phyloP scores from a whole-genome alignment of 2,329 filamentous ascomycete genomes.

The Xylariaceae sp. region DNA sequence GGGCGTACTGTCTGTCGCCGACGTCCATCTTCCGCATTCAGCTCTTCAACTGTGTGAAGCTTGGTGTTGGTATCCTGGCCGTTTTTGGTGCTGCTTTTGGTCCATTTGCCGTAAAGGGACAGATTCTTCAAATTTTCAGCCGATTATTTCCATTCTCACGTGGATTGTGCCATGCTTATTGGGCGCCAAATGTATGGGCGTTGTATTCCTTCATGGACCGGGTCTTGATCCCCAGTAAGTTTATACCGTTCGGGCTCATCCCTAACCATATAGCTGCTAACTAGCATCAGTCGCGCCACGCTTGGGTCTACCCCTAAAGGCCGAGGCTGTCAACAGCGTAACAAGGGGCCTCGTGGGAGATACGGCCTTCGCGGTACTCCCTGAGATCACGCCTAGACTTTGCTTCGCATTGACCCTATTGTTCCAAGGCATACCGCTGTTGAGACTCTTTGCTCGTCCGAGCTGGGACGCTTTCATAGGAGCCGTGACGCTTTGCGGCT shows the following conservation, averaged over 20 bases:
- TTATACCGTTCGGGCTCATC: neutral
- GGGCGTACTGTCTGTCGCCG: slow-evolving; percentile 78
- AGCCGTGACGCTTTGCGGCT: slow-evolving; percentile 85
- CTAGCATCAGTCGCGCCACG: slow-evolving; percentile 64
- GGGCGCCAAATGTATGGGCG: slow-evolving; percentile 96
- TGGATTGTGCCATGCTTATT: slow-evolving; percentile 94
- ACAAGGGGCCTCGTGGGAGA: slow-evolving; percentile 91
- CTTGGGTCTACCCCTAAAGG: slow-evolving; percentile 66
- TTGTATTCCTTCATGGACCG: slow-evolving; percentile 91
- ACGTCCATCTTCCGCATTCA: slow-evolving; percentile 70
- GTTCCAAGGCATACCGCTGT: slow-evolving; percentile 72
- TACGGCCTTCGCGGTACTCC: slow-evolving; percentile 87
- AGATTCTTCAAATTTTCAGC: slow-evolving; percentile 76
- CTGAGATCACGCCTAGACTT: slow-evolving; percentile 70
- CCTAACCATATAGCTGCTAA: slow-evolving; percentile 30
- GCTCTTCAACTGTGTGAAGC: slow-evolving; percentile 74
- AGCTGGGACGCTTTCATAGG: slow-evolving; percentile 88
- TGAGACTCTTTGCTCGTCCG: slow-evolving; percentile 74
- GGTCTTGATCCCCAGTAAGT: slow-evolving; percentile 70
- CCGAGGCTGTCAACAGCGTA: slow-evolving; percentile 75
- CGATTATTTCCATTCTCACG: slow-evolving; percentile 90
- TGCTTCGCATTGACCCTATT: slow-evolving; percentile 80
- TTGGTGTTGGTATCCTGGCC: slow-evolving; percentile 64
- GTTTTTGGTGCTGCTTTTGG: slow-evolving; percentile 81
- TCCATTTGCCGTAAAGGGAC: slow-evolving; percentile 75